Conservation (phyloP, 305 asterid species). For the Solanum aculeatissimum region DNA sequence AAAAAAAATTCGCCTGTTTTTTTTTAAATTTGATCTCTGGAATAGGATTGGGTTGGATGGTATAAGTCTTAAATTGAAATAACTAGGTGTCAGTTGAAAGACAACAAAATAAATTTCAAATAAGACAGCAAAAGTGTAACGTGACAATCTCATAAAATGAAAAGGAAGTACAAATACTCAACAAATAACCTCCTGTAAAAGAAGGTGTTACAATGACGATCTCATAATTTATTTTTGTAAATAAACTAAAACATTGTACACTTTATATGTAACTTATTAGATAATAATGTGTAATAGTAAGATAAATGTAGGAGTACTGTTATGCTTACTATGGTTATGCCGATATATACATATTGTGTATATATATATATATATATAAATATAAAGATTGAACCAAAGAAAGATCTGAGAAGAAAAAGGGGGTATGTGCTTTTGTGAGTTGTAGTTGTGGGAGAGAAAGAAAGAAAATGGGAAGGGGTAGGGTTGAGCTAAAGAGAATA, state of each 20-base stretch:
- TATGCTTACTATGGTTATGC: background rate
- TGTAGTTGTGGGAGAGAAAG: background rate
- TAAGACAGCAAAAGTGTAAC: background rate
- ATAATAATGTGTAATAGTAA: background rate
- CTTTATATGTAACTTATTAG: background rate
- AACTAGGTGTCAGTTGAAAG: background rate
- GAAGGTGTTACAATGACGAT: no score
- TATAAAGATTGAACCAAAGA: slow-evolving; percentile 19
- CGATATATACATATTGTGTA: slow-evolving; percentile 5
- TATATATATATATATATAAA: slow-evolving; percentile 17
- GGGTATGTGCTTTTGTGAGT: slow-evolving; percentile 11
- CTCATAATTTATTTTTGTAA: background rate
- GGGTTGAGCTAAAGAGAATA: slow-evolving; percentile 97
- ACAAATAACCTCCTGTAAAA: background rate
- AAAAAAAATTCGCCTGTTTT: no score
- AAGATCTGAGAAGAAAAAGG: slow-evolving; percentile 5
- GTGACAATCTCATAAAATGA: background rate
- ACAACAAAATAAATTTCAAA: background rate
- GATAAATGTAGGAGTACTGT: background rate
- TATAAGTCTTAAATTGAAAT: background rate
- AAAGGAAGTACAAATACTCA: background rate
- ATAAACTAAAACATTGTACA: background rate
- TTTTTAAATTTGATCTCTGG: no score
- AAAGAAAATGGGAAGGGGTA: slow-evolving; percentile 76
- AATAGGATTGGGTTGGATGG: background rate